Base-by-base conservation (phyloP, 2,329 filamentous ascomycete species). In the Septoria petroselini region DNA sequence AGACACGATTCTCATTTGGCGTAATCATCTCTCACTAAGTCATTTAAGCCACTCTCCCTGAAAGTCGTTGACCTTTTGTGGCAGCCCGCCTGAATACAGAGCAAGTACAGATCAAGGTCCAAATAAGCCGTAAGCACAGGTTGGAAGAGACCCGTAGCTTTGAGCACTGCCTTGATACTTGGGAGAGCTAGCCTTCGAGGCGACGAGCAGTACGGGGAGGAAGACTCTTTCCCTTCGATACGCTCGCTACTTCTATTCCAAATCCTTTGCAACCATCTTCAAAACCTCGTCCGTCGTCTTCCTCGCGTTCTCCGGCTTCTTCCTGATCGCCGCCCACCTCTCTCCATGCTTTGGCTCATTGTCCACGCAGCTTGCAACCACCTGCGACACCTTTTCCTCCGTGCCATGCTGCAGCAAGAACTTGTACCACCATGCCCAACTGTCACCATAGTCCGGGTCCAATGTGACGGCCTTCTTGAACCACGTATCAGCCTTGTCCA, bases 361-460 rank as follows among this genome's bases (percentile, higher is more conserved):
- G 41, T 85, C 73, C 25, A 86, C 76, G 61, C 88, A 91, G 73
- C 95, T 95, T 50, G 76, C 76, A 4, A 95, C 69, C 25, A 96
- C 85, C 65, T 97, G 93, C 23, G 76, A 80, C 63, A 86, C 79
- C 83, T 97, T 98, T 75, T 95, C 91, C 65, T 89, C 85, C 4
- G 90, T 96, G 7, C 93, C 94, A 71, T 98, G 91, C 75, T 96
- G 88, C 59, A 83, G 68, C 58, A 97, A 66, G 68, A 97, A 98
- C 69, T 91, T 91, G 70, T 90, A 93, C 70, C 96, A 98, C 91
- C 91, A 98, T 15, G 90, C 91, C 94, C 94, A 98, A 8, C 84
- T 87, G 73, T 98, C 94, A 42, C 93, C 93, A 42, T 83, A 74
- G 68, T 97, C 91, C 29, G 85, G 82, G 64, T 98, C 90, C 9